Conservation (phyloP, 495 filamentous ascomycete species). For the Tuber indicum region DNA sequence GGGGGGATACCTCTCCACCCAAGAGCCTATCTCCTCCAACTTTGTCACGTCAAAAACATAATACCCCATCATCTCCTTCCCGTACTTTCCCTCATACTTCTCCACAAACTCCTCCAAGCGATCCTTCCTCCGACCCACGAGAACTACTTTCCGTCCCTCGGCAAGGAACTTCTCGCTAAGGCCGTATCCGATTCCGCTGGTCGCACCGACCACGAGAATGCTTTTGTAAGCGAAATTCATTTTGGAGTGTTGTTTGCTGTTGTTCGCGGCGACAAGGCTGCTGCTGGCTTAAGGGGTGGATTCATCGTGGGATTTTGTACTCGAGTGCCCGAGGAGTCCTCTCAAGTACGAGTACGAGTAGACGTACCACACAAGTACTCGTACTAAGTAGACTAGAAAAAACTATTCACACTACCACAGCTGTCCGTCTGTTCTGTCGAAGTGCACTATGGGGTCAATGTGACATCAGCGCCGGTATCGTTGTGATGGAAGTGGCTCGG, state of each 20-base stretch:
- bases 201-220: constrained; percentile 65
- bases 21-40: constrained; percentile 53
- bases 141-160: constrained; percentile 55
- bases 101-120: constrained; percentile 57
- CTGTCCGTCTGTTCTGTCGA: not conserved
- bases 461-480: not conserved
- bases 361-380: too few relatives aligned
- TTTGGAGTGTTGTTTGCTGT: not conserved
- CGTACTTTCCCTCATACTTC: constrained; percentile 48
- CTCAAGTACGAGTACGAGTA: too few relatives aligned
- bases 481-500: not conserved
- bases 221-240: constrained; percentile 57
- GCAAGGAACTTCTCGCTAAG: constrained; percentile 58
- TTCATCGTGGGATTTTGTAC: not conserved
- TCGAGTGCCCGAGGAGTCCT: not conserved
- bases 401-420: not conserved
- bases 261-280: not conserved
- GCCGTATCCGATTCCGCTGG: constrained; percentile 62
- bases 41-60: constrained; percentile 60
- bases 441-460: not conserved
- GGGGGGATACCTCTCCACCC: constrained; percentile 48
- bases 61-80: constrained; percentile 48
- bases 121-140: constrained; percentile 60
- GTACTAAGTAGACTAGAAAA: not conserved
- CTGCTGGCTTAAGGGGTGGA: not conserved